Base-by-base conservation (phyloP, 2,329 filamentous ascomycete species). In the Diplocarpon rosae region DNA sequence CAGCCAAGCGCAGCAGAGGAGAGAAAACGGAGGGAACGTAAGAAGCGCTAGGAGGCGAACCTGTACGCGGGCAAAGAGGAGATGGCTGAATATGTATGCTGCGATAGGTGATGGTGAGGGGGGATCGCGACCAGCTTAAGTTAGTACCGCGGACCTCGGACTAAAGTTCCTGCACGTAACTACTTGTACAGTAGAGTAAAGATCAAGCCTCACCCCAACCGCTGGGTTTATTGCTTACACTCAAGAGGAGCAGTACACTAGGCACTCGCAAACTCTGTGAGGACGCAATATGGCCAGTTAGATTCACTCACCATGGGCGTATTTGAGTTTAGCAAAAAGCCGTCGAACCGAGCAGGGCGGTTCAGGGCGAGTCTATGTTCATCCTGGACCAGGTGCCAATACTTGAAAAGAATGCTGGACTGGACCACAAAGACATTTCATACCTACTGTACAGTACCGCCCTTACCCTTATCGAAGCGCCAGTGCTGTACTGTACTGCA, bases 221-320 rank as follows among this genome's bases (percentile, higher is more conserved):
- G 57, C 58, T 57, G 56, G 46, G 35, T 47, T 52, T 58, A 56
- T 58, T 59, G 54, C 48, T 51, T 54, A 47, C 47, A 48, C 47
- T 39, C 38, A 50, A 46, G 50, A 43, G 43, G 48, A 33, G 20
- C 20, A 4, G 20, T 7, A 24, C 20, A 24, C 46, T 3, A 12
- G 4, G 11, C 11, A 32, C 5, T 36, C 39, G 31, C 36, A 42
- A 40, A 51, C 20, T 33, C 17, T 45, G 46, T 43, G 40, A 47
- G 30, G 42, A 44, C 38, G 15, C 20, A 30, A 45, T 45, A 37
- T 40, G 42, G 46, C 51, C 51, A 55, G 47, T 52, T 10, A 53
- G 44, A 44, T 42, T 32, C 39, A 44, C n/a, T 32, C 39, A 44
- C n/a, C 16, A 42, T 43, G 29, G 31, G 39, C 36, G 36, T 33